Evolutionary conservation across 2,329 filamentous ascomycete species (phyloP), one percentile per base, ranked within the genome.

Genomic region (Phialophora chinensis): DNA sequence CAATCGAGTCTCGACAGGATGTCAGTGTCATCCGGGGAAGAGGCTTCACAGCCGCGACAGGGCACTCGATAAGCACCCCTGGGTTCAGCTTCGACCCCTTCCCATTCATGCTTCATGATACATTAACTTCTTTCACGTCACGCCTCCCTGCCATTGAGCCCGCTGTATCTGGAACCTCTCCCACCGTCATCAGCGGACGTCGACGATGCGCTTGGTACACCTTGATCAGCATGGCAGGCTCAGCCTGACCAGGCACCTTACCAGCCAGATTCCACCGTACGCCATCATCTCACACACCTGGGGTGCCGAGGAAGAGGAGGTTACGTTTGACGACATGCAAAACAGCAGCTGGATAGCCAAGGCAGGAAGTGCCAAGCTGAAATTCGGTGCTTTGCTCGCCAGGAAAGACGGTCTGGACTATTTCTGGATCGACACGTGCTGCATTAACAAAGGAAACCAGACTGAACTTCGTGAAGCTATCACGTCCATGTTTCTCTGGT

Each of bases 401-500:
- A 6, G 11, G 7, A 52, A 60, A 4, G 75, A 78, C 57, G 72
- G 71, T 6, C 54, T 76, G 4, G 66, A 66, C 7, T 74, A 74
- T 29, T 65, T 73, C 12, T 73, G 72, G 72, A 58, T 74, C 10
- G 72, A 74, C 54, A 72, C 68, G 1, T 74, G 72, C 50, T 73
- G 72, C 50, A 73, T 73, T 20, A 65, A 73, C 49, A 73, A 72
- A 23, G 20, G 20, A 23, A 49, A 49, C 44, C 44, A 49, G 44
- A n/a, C 44, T n/a, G 44, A 49, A 23, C 14, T 49, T 23, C 17
- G 17, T n/a, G 60, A 38, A 12, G 54, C 29, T 1, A 23, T 38
- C 31, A 23, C 12, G 17, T 57, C 31, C 11, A 57, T 57, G 31
- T 57, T 57, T 25, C 54, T 17, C 12, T 57, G 54, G 54, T 57